A percentile compares a stretch with the other conserved stretches of the same genome.
Conservation (phyloP, 768 basidiomycete genomes). For the Xerocomus potaroensis region DNA sequence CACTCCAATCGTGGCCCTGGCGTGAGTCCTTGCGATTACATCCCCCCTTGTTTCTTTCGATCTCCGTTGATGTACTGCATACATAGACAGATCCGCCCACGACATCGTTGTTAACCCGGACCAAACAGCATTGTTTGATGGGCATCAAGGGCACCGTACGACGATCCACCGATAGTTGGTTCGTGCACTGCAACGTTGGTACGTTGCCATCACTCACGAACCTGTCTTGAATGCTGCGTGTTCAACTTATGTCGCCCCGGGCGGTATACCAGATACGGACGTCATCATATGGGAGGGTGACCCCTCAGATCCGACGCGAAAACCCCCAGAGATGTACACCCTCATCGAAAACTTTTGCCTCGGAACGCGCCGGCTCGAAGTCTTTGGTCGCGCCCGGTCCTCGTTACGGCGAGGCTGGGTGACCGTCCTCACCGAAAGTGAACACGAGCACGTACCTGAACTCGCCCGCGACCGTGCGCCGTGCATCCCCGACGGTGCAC, state of each 20-base stretch:
- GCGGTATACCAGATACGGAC: slow-evolving; percentile 79
- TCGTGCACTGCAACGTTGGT: slow-evolving; percentile 98
- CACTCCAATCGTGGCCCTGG: slow-evolving; percentile 69
- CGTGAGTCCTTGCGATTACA: slow-evolving; percentile 37
- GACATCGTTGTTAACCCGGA: slow-evolving; percentile 79
- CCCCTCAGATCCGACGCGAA: slow-evolving; percentile 70
- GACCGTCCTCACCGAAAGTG: slow-evolving; percentile 67
- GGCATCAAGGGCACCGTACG: slow-evolving; percentile 97
- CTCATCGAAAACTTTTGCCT: slow-evolving; percentile 98
- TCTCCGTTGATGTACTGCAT: slow-evolving; percentile 1
- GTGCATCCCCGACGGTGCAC: slow-evolving; percentile 26
- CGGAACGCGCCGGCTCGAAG: slow-evolving; percentile 83
- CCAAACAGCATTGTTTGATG: slow-evolving; percentile 95
- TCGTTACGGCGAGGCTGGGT: slow-evolving; percentile 89
- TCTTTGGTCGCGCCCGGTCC: slow-evolving; percentile 71
- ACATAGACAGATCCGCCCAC: slow-evolving; percentile 79
- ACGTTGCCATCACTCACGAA: slow-evolving; percentile 22
- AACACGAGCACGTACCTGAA: slow-evolving; percentile 48
- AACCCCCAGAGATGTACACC: slow-evolving; percentile 94
- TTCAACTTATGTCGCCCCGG: too few species aligned
- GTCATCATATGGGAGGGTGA: slow-evolving; percentile 97
- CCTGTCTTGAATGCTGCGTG: neutral
- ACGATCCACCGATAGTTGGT: slow-evolving; percentile 90
- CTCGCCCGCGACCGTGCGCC: slow-evolving; percentile 29
- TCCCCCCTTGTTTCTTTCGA: neutral